These are phyloP conservation scores for Tylopilus rubrobrunneus DNA, from an alignment of 768 basidiomycete species.

Conservation along the genomic window DNA sequence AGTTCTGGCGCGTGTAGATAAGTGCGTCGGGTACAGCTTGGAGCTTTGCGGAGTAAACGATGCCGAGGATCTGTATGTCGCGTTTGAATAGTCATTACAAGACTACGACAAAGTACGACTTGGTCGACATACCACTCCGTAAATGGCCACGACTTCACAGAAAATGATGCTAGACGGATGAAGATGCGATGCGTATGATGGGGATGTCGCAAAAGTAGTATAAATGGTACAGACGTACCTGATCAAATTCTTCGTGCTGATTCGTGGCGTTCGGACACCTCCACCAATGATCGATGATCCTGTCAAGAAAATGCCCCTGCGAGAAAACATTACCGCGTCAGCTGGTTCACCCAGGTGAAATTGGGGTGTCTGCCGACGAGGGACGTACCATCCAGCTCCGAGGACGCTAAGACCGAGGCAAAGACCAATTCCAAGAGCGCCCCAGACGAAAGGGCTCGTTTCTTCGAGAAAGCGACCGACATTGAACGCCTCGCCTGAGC, in stretches of 20 bases:
- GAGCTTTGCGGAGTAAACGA: constrained; percentile 90
- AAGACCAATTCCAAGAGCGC: constrained; percentile 82
- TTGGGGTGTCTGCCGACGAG: background rate
- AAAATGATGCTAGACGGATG: constrained; percentile 78
- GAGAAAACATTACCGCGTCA: background rate
- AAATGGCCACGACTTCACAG: constrained; percentile 99
- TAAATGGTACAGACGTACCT: constrained; percentile 48
- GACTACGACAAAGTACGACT: background rate
- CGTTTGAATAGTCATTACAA: background rate
- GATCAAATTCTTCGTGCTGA: constrained; percentile 96
- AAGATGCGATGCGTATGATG: background rate
- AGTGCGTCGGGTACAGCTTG: constrained; percentile 52
- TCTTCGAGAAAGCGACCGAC: constrained; percentile 92
- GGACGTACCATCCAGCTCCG: constrained; percentile 88
- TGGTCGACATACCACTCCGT: constrained; percentile 89
- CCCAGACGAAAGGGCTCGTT: constrained; percentile 92
- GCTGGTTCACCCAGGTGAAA: background rate
- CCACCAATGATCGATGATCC: constrained; percentile 96
- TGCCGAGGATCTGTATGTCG: constrained; percentile 76
- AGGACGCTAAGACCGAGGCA: constrained; percentile 92
- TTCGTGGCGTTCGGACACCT: constrained; percentile 89
- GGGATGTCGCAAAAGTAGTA: background rate
- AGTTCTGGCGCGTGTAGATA: constrained; percentile 83
- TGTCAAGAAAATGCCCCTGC: constrained; percentile 96
- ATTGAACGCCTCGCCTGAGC: constrained; percentile 89